Evolutionary conservation across 305 asterid species (phyloP).

Genomic region (Solanum hybrid): DNA sequence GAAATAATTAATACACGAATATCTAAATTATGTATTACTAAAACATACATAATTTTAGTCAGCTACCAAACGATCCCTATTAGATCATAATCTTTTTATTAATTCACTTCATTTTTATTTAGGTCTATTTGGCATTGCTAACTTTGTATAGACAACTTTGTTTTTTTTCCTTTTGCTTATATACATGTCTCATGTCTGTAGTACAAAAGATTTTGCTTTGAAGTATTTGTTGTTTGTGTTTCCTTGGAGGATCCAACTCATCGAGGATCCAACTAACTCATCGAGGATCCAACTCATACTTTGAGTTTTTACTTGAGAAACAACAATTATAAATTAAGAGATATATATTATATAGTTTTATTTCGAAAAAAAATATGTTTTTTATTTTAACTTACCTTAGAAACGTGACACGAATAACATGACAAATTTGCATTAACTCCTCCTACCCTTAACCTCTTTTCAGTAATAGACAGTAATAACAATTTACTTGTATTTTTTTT

Average conservation of each 20-base stretch:
- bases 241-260: background rate
- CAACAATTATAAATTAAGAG: background rate
- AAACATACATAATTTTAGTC: fast-evolving
- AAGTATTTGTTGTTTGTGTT: background rate
- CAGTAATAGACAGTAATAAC: no score
- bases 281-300: background rate
- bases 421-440: background rate
- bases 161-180: background rate
- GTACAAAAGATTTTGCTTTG: background rate
- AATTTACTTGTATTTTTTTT: no score
- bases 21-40: no score
- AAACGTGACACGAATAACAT: background rate
- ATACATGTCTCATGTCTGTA: background rate
- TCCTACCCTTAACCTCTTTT: no score
- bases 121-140: background rate
- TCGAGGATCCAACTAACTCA: background rate
- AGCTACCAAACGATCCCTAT: no score
- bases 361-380: background rate
- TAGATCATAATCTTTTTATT: background rate
- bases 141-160: background rate
- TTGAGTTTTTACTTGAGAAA: background rate
- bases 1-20: background rate
- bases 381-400: no score
- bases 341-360: background rate
- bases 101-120: background rate